Conservation (phyloP, 306 rosid genomes). For the Ziziphus jujuba region DNA sequence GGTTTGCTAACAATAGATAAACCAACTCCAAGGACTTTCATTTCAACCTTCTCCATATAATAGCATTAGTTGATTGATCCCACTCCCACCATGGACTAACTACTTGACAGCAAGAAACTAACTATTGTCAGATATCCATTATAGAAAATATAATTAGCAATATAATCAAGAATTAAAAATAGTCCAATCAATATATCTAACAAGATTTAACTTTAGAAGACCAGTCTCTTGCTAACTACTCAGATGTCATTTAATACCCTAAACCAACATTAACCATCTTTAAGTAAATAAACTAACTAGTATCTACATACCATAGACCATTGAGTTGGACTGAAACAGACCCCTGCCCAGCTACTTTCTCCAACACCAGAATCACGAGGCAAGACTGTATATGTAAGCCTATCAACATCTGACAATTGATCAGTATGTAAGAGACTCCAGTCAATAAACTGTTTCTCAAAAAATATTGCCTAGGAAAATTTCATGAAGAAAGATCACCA, state of each 20-base stretch:
- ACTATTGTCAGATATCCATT: too few species aligned
- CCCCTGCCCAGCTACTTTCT: conserved; percentile 93
- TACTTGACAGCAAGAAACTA: neutral
- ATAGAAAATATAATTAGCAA: neutral
- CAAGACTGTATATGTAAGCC: conserved; percentile 70
- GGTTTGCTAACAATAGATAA: neutral
- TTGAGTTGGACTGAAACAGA: conserved; percentile 81
- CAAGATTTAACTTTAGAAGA: neutral
- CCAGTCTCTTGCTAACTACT: neutral
- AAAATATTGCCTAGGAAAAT: neutral
- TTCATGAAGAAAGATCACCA: neutral
- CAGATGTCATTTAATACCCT: neutral
- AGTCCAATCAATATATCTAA: neutral
- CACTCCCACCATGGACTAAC: neutral
- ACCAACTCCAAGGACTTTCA: neutral
- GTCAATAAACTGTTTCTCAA: neutral
- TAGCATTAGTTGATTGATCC: too few species aligned
- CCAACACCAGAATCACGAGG: conserved; percentile 76
- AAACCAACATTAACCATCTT: neutral
- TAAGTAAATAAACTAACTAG: conserved; percentile 2
- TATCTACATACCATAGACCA: conserved; percentile 58
- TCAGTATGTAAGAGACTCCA: conserved; percentile 16
- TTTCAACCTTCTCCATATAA: too few species aligned
- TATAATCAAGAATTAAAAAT: conserved; percentile 1
- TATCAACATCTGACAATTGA: conserved; percentile 59